A percentile compares a stretch with the other conserved stretches of the same genome.
These are phyloP conservation scores for Trichoderma erinaceum DNA, from an alignment of 495 filamentous ascomycete genomes.

Conservation along the genomic window DNA sequence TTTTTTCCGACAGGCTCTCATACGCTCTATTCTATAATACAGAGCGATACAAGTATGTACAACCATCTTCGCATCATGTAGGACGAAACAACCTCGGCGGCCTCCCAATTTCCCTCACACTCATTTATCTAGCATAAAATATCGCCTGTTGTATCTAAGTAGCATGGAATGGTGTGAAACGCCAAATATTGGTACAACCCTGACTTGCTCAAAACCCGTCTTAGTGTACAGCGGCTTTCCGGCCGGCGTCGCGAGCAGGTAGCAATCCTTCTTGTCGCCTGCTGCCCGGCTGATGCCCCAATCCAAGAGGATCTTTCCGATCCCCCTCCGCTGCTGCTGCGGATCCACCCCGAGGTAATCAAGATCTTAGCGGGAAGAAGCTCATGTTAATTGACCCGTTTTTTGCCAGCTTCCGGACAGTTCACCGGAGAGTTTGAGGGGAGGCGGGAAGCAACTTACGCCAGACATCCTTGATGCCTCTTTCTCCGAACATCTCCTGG, in stretches of 20 bases:
- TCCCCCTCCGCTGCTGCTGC: conserved; percentile 30
- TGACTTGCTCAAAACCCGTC: conserved; percentile 15
- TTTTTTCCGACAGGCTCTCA: too few relatives aligned
- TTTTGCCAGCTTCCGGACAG: neutral
- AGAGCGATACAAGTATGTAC: too few relatives aligned
- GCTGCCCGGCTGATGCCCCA: conserved; percentile 37
- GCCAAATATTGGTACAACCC: conserved; percentile 15
- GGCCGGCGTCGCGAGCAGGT: conserved; percentile 14
- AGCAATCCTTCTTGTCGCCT: conserved; percentile 11
- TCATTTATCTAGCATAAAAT: too few relatives aligned
- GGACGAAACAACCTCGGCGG: too few relatives aligned
- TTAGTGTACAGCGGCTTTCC: conserved; percentile 14
- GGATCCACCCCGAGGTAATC: conserved; percentile 29
- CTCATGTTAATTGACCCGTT: neutral
- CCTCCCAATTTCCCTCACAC: too few relatives aligned
- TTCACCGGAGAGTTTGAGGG: neutral
- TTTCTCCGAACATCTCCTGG: conserved; percentile 16
- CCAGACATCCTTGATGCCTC: conserved; percentile 16
- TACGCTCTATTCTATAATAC: too few relatives aligned
- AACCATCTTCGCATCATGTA: too few relatives aligned
- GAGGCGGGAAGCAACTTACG: conserved; percentile 10
- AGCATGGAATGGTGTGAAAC: conserved; percentile 12
- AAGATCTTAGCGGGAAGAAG: conserved; percentile 22
- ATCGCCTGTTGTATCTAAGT: neutral
- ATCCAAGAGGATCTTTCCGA: conserved; percentile 29